These are phyloP conservation scores for Cladophialophora immunda DNA, from an alignment of 2,329 filamentous ascomycete genomes.

Conservation along the genomic window DNA sequence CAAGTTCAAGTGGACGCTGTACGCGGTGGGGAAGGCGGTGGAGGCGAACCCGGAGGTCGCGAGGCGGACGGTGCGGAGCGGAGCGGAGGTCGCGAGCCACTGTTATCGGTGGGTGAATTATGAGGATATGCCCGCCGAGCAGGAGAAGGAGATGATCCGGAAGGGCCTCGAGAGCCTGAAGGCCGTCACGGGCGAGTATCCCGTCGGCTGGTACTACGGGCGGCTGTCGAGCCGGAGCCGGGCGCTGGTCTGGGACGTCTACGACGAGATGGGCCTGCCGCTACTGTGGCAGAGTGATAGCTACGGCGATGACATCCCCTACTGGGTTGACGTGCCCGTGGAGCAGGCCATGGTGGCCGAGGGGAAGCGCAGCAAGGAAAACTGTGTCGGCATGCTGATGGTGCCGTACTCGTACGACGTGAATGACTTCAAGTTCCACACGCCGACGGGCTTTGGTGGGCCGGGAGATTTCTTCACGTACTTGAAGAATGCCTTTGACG, in stretches of 20 bases:
- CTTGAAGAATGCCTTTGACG: constrained; percentile 56
- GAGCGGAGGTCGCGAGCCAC: not conserved
- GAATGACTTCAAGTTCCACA: constrained; percentile 1
- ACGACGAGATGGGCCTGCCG: not conserved
- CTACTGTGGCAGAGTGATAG: constrained; percentile 59
- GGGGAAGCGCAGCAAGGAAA: constrained; percentile 55
- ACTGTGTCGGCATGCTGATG: constrained; percentile 3
- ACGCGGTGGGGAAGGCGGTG: not conserved
- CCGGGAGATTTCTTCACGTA: not conserved
- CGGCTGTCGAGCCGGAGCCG: not conserved
- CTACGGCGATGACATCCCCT: constrained; percentile 65
- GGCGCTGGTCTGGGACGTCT: not conserved
- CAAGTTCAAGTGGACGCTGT: constrained; percentile 1
- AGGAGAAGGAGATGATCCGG: not conserved
- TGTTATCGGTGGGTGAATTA: not conserved
- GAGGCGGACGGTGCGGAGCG: not conserved
- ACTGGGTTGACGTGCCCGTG: constrained; percentile 62
- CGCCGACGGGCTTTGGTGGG: not conserved
- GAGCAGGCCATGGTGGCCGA: constrained; percentile 46
- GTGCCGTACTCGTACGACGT: not conserved
- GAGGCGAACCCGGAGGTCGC: not conserved
- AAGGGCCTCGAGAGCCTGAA: constrained; percentile 1
- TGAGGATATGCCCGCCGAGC: not conserved
- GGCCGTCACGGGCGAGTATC: not conserved
- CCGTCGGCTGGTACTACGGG: constrained; percentile 3